These are phyloP conservation scores for Colletotrichum chrysophilum DNA, from an alignment of 2,329 filamentous ascomycete species.

Conservation along the genomic window DNA sequence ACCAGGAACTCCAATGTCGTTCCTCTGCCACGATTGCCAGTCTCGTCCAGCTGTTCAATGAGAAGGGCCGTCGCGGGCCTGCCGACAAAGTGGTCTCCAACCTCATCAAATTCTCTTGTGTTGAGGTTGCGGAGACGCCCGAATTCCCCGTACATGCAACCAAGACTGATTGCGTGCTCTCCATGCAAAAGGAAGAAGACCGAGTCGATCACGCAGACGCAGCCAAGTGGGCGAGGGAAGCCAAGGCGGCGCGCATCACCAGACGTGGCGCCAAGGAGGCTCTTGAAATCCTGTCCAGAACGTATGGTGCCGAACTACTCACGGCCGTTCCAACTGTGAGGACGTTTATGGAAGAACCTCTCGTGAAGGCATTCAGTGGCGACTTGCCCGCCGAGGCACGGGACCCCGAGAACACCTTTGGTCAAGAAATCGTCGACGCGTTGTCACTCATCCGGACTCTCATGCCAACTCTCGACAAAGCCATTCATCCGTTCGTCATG, in stretches of 20 bases:
- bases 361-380: slow-evolving; percentile 75
- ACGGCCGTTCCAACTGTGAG: slow-evolving; percentile 84
- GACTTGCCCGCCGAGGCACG: slow-evolving; percentile 75
- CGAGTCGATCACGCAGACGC: slow-evolving; percentile 91
- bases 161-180: slow-evolving; percentile 83
- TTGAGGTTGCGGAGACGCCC: slow-evolving; percentile 96
- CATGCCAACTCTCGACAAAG: slow-evolving; percentile 83
- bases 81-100: slow-evolving; percentile 97
- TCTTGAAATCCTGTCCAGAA: slow-evolving; percentile 82
- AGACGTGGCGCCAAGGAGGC: slow-evolving; percentile 93
- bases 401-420: slow-evolving; percentile 76
- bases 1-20: slow-evolving; percentile 82
- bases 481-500: slow-evolving; percentile 81
- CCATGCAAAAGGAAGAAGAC: slow-evolving; percentile 96
- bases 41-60: slow-evolving; percentile 86
- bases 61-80: slow-evolving; percentile 78
- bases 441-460: slow-evolving; percentile 92
- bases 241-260: slow-evolving; percentile 87
- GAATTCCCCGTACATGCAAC: slow-evolving; percentile 86
- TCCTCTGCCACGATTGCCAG: slow-evolving; percentile 85
- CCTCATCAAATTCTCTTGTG: slow-evolving; percentile 95
- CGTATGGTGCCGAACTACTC: slow-evolving; percentile 80
- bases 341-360: slow-evolving; percentile 80
- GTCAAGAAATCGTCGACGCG: slow-evolving; percentile 92
- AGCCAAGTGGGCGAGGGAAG: slow-evolving; percentile 87